Evolutionary conservation across 2,329 filamentous ascomycete genomes (phyloP), one percentile per base, ranked within the genome.

Genomic region (Periconia sp.): DNA sequence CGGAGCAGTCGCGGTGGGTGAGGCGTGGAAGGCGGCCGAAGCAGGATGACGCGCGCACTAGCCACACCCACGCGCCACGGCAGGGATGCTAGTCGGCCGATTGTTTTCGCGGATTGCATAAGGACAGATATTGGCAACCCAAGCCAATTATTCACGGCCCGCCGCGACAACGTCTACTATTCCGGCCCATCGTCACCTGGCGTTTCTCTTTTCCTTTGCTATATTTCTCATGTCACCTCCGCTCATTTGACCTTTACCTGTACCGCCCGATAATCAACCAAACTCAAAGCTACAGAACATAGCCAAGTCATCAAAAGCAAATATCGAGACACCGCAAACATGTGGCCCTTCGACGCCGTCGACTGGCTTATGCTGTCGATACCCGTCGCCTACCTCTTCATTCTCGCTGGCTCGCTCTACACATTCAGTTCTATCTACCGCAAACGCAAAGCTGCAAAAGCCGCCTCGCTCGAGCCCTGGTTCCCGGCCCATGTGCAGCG

Each of bases 401-500:
- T 97, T 46, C 85, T 99, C 41, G 80, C 89, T 63, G 90, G 91
- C 63, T 92, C 91, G 24, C 83, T 99, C 57, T 86, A 88, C 68
- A 94, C 90, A 54, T 99, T 99, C 75, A 95, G 90, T 34, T 89
- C 84, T 43, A 84, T 97, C 51, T 97, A 97, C 74, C 86, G 92
- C 63, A 92, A 94, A 75, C 85, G 94, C 71, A 94, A 96, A 81
- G 86, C 88, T 46, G 61, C 69, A 54, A 84, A 90, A 75, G 87
- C 88, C 61, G 87, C 89, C 40, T 89, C 88, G 57, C 84, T 99
- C 49, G 90, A 88, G 56, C 91, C 92, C 57, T 99, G 94, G 92
- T 99, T 99, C 73, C 86, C 87, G 17, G 82, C 87, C 38, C 92
- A 99, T 70, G 78, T 95, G 37, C 88, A 94, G 73, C 89, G 92